Conservation (phyloP, 2,329 filamentous ascomycete species). For the Parastagonospora avenae region DNA sequence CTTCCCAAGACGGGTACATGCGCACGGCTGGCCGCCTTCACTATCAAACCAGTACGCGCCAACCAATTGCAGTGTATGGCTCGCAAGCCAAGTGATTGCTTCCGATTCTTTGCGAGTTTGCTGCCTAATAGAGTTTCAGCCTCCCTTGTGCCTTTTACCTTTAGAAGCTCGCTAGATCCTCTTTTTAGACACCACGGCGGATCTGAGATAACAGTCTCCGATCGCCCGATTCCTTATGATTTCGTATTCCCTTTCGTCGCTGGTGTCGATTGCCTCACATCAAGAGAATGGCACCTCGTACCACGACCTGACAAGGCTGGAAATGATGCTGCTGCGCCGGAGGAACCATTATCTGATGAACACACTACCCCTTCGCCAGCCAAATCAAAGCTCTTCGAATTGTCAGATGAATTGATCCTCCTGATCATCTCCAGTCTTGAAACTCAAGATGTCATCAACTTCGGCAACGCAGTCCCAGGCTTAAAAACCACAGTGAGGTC, state of each 20-base stretch:
- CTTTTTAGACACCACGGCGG: slow-evolving; percentile 5
- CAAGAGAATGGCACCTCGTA: not conserved
- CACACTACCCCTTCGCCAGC: not conserved
- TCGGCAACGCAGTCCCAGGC: slow-evolving; percentile 47
- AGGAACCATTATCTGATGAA: not conserved
- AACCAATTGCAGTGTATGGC: not conserved
- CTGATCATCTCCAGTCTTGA: slow-evolving; percentile 24
- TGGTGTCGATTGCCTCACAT: not conserved
- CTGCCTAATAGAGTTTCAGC: slow-evolving; percentile 2
- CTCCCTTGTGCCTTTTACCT: not conserved
- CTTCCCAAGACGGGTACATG: not conserved
- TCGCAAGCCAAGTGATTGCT: not conserved
- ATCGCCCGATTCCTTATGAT: slow-evolving; percentile 1
- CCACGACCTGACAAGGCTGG: not conserved
- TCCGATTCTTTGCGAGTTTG: not conserved
- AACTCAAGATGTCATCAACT: slow-evolving; percentile 43
- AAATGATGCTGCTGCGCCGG: not conserved
- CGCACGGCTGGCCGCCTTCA: slow-evolving; percentile 1
- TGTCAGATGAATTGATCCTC: slow-evolving; percentile 53
- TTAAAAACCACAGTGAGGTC: slow-evolving; percentile 43
- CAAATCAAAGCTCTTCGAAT: slow-evolving; percentile 24
- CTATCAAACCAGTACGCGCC: not conserved
- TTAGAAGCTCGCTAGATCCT: not conserved
- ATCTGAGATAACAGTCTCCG: slow-evolving; percentile 7
- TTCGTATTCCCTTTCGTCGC: not conserved